Base-by-base conservation (phyloP, 2,329 filamentous ascomycete species). In the Xylariaceae sp. region DNA sequence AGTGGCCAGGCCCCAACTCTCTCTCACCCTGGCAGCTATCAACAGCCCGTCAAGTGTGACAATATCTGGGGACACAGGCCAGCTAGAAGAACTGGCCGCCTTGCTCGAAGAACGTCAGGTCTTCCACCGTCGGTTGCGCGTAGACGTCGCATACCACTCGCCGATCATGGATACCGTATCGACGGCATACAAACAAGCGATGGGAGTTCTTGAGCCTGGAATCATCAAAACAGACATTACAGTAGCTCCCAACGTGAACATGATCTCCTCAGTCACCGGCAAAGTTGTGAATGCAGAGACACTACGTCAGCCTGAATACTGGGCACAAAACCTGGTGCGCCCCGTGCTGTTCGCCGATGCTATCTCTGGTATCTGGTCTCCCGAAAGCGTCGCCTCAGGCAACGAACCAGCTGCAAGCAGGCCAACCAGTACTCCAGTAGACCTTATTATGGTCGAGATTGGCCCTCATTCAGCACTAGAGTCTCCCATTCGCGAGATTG, bases 391-490 rank as follows among this genome's bases (percentile, higher is more conserved):
- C 7, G n/a, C n/a, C n/a, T n/a, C n/a, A n/a, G n/a, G n/a, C n/a
- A n/a, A n/a, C n/a, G n/a, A n/a, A n/a, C n/a, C n/a, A n/a, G n/a
- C n/a, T n/a, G n/a, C n/a, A n/a, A n/a, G n/a, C n/a, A n/a, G n/a
- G n/a, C n/a, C n/a, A n/a, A n/a, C n/a, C n/a, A n/a, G n/a, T n/a
- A n/a, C n/a, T n/a, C n/a, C n/a, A n/a, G n/a, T 51, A 16, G 40
- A 8, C 3, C 24, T 23, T n/a, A 19, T 45, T n/a, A 12, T 39
- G 1, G 17, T 59, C 11, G 57, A 60, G 16, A 26, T 60, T 6
- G 57, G 75, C 0, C 73, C 75, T 2, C 74, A 76, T 51, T 66
- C 70, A 6, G 68, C 72, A 0, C 64, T 77, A 0, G 59, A 60
- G 3, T 71, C 68, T 0, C 74, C 75, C 0, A 57, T 72, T 8